These are phyloP conservation scores for Termitomyces sp. DNA, from an alignment of 768 basidiomycete genomes.

Conservation along the genomic window DNA sequence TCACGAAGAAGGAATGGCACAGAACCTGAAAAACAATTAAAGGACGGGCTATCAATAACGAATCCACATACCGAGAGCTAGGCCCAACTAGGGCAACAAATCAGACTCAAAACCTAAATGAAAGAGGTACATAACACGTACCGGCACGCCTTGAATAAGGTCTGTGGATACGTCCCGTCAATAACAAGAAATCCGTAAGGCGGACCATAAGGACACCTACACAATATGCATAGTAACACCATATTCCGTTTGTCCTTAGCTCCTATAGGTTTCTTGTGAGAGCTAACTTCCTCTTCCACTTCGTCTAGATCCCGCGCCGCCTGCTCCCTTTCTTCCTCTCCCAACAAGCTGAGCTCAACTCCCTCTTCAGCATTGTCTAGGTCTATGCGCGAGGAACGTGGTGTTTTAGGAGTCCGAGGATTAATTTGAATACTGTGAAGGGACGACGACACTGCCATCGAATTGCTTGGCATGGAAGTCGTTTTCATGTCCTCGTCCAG, in stretches of 20 bases:
- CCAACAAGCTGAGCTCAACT: slow-evolving; percentile 60
- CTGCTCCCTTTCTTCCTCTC: slow-evolving; percentile 51
- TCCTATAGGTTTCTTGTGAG: slow-evolving; percentile 53
- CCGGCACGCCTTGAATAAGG: slow-evolving; percentile 87
- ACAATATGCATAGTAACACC: slow-evolving; percentile 80
- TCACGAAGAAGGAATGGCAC: slow-evolving; percentile 95
- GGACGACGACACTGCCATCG: slow-evolving; percentile 57
- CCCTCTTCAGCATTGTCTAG: slow-evolving; percentile 47
- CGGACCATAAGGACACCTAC: slow-evolving; percentile 46
- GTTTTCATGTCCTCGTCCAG: slow-evolving; percentile 39
- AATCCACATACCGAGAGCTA: slow-evolving; percentile 72
- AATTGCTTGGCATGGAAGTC: slow-evolving; percentile 31
- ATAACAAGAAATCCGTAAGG: slow-evolving; percentile 2
- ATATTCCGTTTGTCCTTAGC: slow-evolving; percentile 82
- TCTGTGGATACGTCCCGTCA: slow-evolving; percentile 37
- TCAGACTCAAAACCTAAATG: slow-evolving; percentile 11
- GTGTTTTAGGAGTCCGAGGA: slow-evolving; percentile 50
- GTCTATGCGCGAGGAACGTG: slow-evolving; percentile 35
- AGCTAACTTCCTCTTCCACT: slow-evolving; percentile 28
- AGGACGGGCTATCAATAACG: background rate
- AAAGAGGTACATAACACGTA: slow-evolving; percentile 42
- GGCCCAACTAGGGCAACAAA: slow-evolving; percentile 57
- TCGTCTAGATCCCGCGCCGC: slow-evolving; percentile 45
- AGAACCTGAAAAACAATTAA: slow-evolving; percentile 57
- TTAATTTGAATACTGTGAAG: slow-evolving; percentile 58